Percentiles rank a stretch among this genome's conserved stretches.
These are phyloP conservation scores for Backusella sp. DNA, from an alignment of 192 early-diverging fungal genomes.

Conservation along the genomic window DNA sequence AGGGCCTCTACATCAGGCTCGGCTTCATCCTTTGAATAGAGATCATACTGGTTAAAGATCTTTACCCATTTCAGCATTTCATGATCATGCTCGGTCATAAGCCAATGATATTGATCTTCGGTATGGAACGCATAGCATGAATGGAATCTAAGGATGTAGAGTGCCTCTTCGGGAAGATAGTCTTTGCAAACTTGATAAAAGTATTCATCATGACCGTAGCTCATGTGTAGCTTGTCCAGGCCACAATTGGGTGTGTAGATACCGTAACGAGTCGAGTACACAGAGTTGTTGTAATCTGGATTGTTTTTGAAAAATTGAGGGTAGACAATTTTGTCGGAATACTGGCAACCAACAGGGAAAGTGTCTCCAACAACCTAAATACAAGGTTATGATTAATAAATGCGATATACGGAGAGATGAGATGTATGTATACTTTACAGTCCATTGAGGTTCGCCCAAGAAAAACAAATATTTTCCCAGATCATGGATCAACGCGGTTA, in stretches of 20 bases:
- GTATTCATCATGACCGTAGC: slow-evolving; percentile 58
- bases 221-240: slow-evolving; percentile 41
- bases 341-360: slow-evolving; percentile 52
- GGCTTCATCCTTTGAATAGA: slow-evolving; percentile 50
- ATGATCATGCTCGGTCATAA: slow-evolving; percentile 44
- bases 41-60: slow-evolving; percentile 53
- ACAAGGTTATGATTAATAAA: neutral
- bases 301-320: slow-evolving; percentile 39
- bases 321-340: slow-evolving; percentile 43
- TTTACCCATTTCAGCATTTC: slow-evolving; percentile 43
- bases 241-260: slow-evolving; percentile 51
- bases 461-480: slow-evolving; percentile 48
- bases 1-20: slow-evolving; percentile 37
- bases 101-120: slow-evolving; percentile 38
- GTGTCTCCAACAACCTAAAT: slow-evolving; percentile 46
- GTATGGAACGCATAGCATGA: slow-evolving; percentile 50
- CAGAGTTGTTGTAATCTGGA: slow-evolving; percentile 32
- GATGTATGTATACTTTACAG: slow-evolving; percentile 23
- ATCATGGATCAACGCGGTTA: slow-evolving; percentile 52
- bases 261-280: slow-evolving; percentile 38
- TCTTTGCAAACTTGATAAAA: slow-evolving; percentile 46
- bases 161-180: slow-evolving; percentile 41
- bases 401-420: neutral
- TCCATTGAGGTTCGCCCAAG: slow-evolving; percentile 49
- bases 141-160: slow-evolving; percentile 51